Evolutionary conservation across 495 filamentous ascomycete genomes (phyloP).

Genomic region (Astrocystis sublimbata): DNA sequence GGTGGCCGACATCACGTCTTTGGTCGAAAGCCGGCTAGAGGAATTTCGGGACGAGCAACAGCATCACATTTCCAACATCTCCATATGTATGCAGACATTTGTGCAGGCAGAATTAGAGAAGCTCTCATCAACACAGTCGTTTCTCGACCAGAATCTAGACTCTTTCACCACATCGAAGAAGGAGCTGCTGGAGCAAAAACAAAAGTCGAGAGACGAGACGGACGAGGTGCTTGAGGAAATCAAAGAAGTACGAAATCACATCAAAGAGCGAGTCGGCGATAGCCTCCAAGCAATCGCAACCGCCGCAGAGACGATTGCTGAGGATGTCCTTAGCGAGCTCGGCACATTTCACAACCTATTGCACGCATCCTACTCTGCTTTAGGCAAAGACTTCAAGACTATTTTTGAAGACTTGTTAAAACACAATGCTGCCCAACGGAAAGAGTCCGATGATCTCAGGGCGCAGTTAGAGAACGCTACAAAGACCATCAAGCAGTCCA

Average conservation of each 20-base stretch:
- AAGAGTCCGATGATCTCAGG: constrained; percentile 71
- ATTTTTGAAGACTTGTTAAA: constrained; percentile 79
- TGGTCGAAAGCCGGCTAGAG: constrained; percentile 72
- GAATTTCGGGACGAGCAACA: constrained; percentile 70
- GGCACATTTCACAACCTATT: constrained; percentile 79
- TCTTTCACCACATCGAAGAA: constrained; percentile 65
- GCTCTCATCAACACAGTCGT: constrained; percentile 62
- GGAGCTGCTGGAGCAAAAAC: constrained; percentile 67
- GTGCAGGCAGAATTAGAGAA: constrained; percentile 69
- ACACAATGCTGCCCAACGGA: constrained; percentile 73
- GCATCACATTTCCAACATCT: constrained; percentile 63
- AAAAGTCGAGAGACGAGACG: constrained; percentile 79
- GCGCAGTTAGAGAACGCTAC: constrained; percentile 69
- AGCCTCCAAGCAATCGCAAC: constrained; percentile 81
- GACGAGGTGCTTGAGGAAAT: constrained; percentile 90
- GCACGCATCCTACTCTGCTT: constrained; percentile 79
- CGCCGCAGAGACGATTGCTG: constrained; percentile 83
- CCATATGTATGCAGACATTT: constrained; percentile 69
- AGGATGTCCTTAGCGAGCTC: constrained; percentile 87
- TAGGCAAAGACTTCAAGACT: constrained; percentile 84
- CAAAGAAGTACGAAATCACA: constrained; percentile 78
- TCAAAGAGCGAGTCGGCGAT: constrained; percentile 81
- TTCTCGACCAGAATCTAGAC: constrained; percentile 66
- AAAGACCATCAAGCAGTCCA: constrained; percentile 63
- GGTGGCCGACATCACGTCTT: constrained; percentile 69